Conservation (phyloP, 768 basidiomycete species). For the Trametes cingulata region DNA sequence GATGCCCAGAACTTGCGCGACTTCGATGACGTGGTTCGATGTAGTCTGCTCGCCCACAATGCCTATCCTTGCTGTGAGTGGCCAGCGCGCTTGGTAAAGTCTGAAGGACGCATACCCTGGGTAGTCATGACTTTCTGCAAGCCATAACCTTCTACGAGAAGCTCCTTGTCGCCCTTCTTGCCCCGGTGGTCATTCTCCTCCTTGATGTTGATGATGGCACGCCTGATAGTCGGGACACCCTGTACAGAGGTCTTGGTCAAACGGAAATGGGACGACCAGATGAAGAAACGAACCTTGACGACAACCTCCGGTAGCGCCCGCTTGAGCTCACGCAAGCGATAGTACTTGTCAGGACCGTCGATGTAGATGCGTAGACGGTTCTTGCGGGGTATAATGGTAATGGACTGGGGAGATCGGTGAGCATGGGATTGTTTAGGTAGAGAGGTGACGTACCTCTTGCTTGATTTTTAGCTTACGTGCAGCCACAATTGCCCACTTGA, state of each 20-base stretch:
- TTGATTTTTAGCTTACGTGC: conserved; percentile 92
- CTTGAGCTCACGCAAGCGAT: conserved; percentile 83
- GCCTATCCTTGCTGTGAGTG: conserved; percentile 46
- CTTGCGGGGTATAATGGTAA: conserved; percentile 73
- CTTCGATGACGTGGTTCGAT: conserved; percentile 97
- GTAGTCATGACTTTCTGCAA: conserved; percentile 96
- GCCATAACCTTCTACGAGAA: conserved; percentile 97
- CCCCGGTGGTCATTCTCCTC: conserved; percentile 79
- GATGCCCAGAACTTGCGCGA: conserved; percentile 93
- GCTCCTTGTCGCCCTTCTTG: conserved; percentile 85
- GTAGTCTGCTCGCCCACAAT: conserved; percentile 91
- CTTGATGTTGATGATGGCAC: conserved; percentile 96
- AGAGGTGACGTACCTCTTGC: conserved; percentile 56
- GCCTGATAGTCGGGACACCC: conserved; percentile 85
- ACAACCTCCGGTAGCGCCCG: conserved; percentile 82
- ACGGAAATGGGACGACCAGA: background rate
- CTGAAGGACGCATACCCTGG: conserved; percentile 65
- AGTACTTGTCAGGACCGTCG: conserved; percentile 77
- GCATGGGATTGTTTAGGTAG: background rate
- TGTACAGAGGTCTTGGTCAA: background rate
- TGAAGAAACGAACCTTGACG: conserved; percentile 64
- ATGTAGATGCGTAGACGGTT: conserved; percentile 79
- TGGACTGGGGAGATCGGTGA: conserved; percentile 47
- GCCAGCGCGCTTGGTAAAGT: background rate
- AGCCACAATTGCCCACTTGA: conserved; percentile 87